These are phyloP conservation scores for Ceratobasidium sp. DNA, from an alignment of 1,284 basidiomycete species.

Conservation along the genomic window DNA sequence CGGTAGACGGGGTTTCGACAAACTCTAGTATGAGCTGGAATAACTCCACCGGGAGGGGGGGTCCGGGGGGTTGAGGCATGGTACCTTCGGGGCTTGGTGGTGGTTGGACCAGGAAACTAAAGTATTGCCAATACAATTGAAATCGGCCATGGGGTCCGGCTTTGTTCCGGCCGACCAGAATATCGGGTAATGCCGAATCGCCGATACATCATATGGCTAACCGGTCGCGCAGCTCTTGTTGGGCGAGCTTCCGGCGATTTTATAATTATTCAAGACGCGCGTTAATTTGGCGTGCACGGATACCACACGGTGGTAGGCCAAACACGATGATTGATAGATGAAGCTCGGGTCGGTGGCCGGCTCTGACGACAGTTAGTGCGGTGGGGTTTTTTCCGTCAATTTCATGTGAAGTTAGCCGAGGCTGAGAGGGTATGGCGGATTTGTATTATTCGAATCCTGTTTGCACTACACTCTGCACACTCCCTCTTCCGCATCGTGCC, in stretches of 20 bases:
- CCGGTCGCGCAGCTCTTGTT: conserved; percentile 48
- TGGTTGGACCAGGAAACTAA: background rate
- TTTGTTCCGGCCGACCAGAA: no score
- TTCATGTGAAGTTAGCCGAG: no score
- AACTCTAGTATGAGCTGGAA: background rate
- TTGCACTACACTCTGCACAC: conserved; percentile 53
- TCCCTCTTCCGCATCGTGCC: conserved; percentile 51
- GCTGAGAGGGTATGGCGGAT: conserved; percentile 52
- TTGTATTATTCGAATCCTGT: conserved; percentile 61
- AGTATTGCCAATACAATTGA: no score
- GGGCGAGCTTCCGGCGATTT: conserved; percentile 49
- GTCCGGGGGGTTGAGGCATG: no score
- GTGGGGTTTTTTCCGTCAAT: conserved; percentile 51
- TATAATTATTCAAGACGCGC: conserved; percentile 49
- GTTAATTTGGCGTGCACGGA: conserved; percentile 45
- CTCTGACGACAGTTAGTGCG: conserved; percentile 55
- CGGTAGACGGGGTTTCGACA: background rate
- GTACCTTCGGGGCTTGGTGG: background rate
- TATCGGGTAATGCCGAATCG: no score
- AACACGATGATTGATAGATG: conserved; percentile 41
- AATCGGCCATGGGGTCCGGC: no score
- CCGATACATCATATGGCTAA: no score
- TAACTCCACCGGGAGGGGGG: background rate
- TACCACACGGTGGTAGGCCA: conserved; percentile 21
- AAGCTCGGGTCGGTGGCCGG: conserved; percentile 54